Evolutionary conservation across 2,329 filamentous ascomycete species (phyloP), one percentile per base, ranked within the genome.

Genomic region (Ilyonectria destructans): DNA sequence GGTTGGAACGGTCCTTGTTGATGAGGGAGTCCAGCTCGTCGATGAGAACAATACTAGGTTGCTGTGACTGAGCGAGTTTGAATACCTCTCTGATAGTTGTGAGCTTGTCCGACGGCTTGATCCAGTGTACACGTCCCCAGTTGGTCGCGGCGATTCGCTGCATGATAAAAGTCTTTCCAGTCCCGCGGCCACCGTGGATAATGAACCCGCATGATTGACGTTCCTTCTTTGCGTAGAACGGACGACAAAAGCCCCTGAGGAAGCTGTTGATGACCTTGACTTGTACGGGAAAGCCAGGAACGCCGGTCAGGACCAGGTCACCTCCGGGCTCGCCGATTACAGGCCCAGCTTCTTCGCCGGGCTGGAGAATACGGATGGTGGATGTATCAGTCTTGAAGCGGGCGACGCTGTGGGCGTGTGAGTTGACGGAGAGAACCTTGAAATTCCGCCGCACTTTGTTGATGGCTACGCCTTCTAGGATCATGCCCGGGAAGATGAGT

Each of bases 121-220:
- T 83, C 62, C 84, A 87, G 71, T 92, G 87, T 1, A 95, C 89
- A 46, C 88, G 89, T 23, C 89, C 89, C 93, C 94, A 97, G 65
- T 86, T 87, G 0, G 90, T 89, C 7, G 85, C 86, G 9, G 90
- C 88, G 21, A 98, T 85, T 35, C 89, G 88, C 17, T 91, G 80
- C 1, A 98, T 83, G 0, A 98, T 84, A 70, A 92, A 86, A 0
- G 90, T 92, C 82, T 98, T 98, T 26, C 96, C 96, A 0, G 93
- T 97, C 12, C 96, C 95, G 69, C 90, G 89, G 19, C 93, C 91
- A 15, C 96, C 96, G 78, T 97, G 91, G 5, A 98, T 85, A 26
- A 96, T 86, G 40, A 96, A 87, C 0, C 90, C 90, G 59, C 88
- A 86, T 1, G 87, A 82, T 72, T 76, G 80, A 33, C 76, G 72